Percentiles rank a stretch among this genome's conserved stretches.
Conservation (phyloP, 306 rosid species). For the Dalbergia oliveri region DNA sequence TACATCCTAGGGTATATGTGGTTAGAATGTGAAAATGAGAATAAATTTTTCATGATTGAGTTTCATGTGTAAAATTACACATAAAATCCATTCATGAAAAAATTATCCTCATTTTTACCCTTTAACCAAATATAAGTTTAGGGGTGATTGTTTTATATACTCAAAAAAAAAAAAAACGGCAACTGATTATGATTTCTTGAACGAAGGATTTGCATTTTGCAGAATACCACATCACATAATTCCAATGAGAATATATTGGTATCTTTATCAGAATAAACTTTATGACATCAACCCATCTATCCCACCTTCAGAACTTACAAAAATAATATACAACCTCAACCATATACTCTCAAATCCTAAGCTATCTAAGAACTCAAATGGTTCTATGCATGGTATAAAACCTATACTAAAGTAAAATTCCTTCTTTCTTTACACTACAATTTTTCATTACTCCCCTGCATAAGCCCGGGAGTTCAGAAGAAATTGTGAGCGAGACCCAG, state of each 20-base stretch:
- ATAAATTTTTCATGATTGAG: no score
- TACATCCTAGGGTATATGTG: no score
- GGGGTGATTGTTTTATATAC: background rate
- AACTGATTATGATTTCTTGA: constrained; percentile 25
- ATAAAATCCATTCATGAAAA: no score
- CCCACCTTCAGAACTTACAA: constrained; percentile 80
- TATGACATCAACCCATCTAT: constrained; percentile 79
- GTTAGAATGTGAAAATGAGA: no score
- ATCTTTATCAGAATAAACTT: constrained; percentile 65
- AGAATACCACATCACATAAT: constrained; percentile 45
- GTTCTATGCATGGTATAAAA: constrained; percentile 83
- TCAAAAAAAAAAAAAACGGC: constrained; percentile 4
- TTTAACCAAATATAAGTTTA: no score
- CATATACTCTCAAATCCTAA: constrained; percentile 82
- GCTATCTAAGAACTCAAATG: constrained; percentile 76
- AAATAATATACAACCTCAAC: constrained; percentile 98
- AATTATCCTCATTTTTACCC: no score
- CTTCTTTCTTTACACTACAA: constrained; percentile 87
- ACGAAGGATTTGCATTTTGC: constrained; percentile 6
- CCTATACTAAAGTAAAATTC: constrained; percentile 81
- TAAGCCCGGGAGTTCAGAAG: constrained; percentile 47
- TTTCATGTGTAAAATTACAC: no score
- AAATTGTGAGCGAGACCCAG: constrained; percentile 50
- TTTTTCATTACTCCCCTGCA: constrained; percentile 54
- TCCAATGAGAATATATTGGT: constrained; percentile 69